Evolutionary conservation across 352 stramenopile genomes (phyloP).

Genomic region (Phytopythium oedochilum): DNA sequence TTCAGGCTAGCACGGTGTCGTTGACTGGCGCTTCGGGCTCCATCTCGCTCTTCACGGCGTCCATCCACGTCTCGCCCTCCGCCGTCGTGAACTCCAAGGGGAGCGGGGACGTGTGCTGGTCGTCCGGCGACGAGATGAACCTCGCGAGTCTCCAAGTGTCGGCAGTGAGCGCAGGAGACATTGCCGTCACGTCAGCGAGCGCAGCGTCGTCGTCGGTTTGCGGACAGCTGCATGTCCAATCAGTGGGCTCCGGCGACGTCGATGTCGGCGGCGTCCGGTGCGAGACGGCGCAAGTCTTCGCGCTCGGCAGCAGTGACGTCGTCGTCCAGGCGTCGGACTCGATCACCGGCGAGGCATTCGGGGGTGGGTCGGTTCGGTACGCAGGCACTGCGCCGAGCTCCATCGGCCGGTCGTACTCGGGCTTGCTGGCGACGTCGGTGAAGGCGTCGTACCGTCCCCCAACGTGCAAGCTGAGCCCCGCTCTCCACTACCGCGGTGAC

Average conservation of each 20-base stretch:
- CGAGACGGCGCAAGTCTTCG: background rate
- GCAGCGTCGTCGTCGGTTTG: background rate
- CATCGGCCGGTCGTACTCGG: background rate
- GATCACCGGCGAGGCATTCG: background rate
- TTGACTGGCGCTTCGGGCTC: background rate
- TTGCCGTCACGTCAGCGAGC: background rate
- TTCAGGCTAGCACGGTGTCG: background rate
- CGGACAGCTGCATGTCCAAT: background rate
- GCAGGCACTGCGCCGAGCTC: background rate
- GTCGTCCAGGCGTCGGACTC: background rate
- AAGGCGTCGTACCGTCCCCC: background rate
- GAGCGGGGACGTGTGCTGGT: background rate
- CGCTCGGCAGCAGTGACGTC: conserved; percentile 1
- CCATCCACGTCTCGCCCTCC: background rate
- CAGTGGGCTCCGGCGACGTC: background rate
- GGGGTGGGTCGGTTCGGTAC: background rate
- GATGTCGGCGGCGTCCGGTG: background rate
- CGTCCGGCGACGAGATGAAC: background rate
- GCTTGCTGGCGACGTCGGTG: background rate
- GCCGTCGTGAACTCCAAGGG: background rate
- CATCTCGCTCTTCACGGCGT: background rate
- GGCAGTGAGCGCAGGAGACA: background rate
- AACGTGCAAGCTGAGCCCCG: background rate
- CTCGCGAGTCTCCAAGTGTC: background rate
- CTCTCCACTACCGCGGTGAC: background rate